Evolutionary conservation across 352 stramenopile genomes (phyloP), one percentile per base, ranked within the genome.

Genomic region (Phytopythium litorale): DNA sequence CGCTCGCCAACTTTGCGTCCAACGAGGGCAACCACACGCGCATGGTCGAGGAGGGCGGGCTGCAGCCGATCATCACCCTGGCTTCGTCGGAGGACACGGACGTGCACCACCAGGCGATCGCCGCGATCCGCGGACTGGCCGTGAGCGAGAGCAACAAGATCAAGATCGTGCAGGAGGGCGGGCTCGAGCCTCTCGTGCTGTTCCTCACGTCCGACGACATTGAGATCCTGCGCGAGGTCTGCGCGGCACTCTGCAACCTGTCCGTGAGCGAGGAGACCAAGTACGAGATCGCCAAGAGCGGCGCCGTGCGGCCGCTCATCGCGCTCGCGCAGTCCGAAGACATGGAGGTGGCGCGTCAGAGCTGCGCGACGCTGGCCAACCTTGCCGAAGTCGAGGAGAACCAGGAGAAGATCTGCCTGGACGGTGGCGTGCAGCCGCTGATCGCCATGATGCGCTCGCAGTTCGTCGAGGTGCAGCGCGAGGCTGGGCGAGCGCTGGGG

Each of bases 91-190:
- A 86, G 33, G 92, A 98, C 66, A 94, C 84, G 12, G 92, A 97
- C 55, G 91, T 98, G 38, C 97, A 99, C 56, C 93, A 98, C 53
- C 93, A 98, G 71, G 94, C 94, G 12, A 88, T 94, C 30, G 94
- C 96, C 30, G 96, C 94, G 48, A 71, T 99, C 18, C 91, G 97
- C 25, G 97, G 97, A 4, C 81, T 99, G 23, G 91, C 87, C 28
- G 90, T 97, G 23, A 94, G 75, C 19, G 81, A 95, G 19, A 76
- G 84, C 12, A 98, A 97, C 71, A 98, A 98, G 65, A 87, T 98
- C 59, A 98, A 99, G 70, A 98, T 99, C 56, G 83, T 99, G 6
- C 94, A 99, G 57, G 96, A 99, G 82, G 97, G 96, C 18, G 95
- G 96, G 0, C 72, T 99, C 21, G 93, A 98, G 64, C 94, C 96